Percentiles rank a stretch among this genome's conserved stretches.
Conservation (phyloP, 2,329 filamentous ascomycete species). For the Penicillium psychrosexuale region DNA sequence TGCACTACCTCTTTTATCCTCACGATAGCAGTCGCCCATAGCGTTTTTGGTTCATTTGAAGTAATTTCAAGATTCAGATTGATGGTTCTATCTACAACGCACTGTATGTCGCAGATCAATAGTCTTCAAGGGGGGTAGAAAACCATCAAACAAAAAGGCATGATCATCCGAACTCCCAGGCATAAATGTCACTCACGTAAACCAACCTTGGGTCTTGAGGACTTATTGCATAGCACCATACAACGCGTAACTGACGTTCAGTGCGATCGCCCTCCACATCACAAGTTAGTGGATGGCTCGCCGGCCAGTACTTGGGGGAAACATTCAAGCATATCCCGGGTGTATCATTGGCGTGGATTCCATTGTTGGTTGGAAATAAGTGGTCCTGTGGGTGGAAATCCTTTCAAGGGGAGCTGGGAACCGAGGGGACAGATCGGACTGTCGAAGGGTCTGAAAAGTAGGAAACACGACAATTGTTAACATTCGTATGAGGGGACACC, state of each 20-base stretch:
- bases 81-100: slow-evolving; percentile 7
- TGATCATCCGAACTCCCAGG: slow-evolving; percentile 8
- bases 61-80: neutral
- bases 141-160: neutral
- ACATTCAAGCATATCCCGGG: neutral
- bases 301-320: neutral
- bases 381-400: neutral
- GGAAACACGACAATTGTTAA: slow-evolving; percentile 15
- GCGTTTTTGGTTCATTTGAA: neutral
- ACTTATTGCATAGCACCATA: slow-evolving; percentile 20
- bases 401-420: slow-evolving; percentile 21
- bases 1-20: neutral
- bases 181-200: slow-evolving; percentile 9
- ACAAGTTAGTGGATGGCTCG: neutral
- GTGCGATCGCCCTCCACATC: neutral
- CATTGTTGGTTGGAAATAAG: slow-evolving; percentile 3
- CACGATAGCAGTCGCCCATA: neutral
- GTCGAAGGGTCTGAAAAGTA: slow-evolving; percentile 16
- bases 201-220: slow-evolving; percentile 2
- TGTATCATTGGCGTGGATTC: neutral
- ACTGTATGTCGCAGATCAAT: neutral
- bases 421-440: slow-evolving; percentile 18
- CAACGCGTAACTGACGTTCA: slow-evolving; percentile 18
- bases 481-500: neutral
- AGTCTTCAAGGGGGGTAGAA: neutral